Evolutionary conservation across 2,329 filamentous ascomycete genomes (phyloP), one percentile per base, ranked within the genome.

Genomic region (Phaeomoniella chlamydospora): DNA sequence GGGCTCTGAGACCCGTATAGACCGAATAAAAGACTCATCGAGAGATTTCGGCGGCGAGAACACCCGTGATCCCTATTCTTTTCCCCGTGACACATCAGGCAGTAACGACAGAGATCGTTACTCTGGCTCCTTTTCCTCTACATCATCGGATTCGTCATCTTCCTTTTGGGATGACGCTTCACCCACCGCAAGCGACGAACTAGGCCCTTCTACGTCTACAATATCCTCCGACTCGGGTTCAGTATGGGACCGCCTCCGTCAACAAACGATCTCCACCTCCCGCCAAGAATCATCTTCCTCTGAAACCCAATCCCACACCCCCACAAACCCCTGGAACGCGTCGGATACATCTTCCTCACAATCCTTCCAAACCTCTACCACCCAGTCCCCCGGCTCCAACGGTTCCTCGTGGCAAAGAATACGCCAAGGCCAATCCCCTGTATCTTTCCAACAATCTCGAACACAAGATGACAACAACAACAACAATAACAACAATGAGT

Each of bases 401-500:
- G n/a, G n/a, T n/a, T 26, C 22, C 22, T 9, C 6, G n/a, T 26
- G 22, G 22, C 9, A 26, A 26, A 26, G 22, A 9, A 26, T 26
- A 9, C 22, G 22, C 6, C 6, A n/a, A 6, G 22, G 22, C n/a
- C 22, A 26, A n/a, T 9, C 22, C 6, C 22, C 22, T 26, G 22
- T 26, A 6, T 26, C 22, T 6, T 26, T n/a, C 22, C 22, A 26
- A 26, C 22, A 9, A 9, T n/a, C 22, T 9, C 9, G 6, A 26
- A 9, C 22, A 26, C n/a, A 6, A 34, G 32, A 12, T 13, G 6
- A 9, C 6, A 17, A 34, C 18, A 17, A 34, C 12, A 34, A 34
- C 33, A 31, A 6, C 6, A 6, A 40, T 17, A 39, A 32, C 12
- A 16, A 16, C 3, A 29, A 34, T 15, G 42, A 44, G n/a, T 34